phyloP scores from a whole-genome alignment of 2,329 filamentous ascomycete genomes.

The Diaporthe citrichinensis region DNA sequence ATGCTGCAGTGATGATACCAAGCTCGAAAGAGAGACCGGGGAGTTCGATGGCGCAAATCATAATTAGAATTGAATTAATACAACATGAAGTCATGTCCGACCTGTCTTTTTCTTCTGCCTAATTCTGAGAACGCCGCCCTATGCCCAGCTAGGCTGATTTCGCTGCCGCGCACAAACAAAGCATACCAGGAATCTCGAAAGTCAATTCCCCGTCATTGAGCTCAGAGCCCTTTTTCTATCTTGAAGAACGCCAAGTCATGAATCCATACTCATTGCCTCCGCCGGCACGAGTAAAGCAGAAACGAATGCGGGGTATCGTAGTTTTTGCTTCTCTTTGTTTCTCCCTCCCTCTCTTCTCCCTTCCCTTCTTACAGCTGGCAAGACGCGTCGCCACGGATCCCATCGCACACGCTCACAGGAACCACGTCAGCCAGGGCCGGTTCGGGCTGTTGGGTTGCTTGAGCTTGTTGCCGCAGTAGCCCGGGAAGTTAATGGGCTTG shows the following conservation, averaged over 20 bases:
- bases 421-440: constrained; percentile 52
- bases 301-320: constrained; percentile 35
- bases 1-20: constrained; percentile 39
- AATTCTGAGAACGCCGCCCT: constrained; percentile 33
- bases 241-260: constrained; percentile 29
- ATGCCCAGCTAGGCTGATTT: background rate
- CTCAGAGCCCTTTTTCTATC: background rate
- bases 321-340: background rate
- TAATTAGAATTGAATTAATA: constrained; percentile 27
- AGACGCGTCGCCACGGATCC: background rate
- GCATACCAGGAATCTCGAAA: background rate
- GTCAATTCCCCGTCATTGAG: background rate
- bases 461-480: constrained; percentile 55
- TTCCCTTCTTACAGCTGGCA: background rate
- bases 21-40: background rate
- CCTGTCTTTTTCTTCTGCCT: background rate
- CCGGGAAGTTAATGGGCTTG: constrained; percentile 50
- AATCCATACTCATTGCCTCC: constrained; percentile 25
- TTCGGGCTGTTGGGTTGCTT: constrained; percentile 53
- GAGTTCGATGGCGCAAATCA: constrained; percentile 17
- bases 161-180: background rate
- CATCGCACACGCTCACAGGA: constrained; percentile 43
- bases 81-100: constrained; percentile 3
- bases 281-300: constrained; percentile 28
- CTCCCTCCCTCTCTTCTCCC: too few species aligned